Base-by-base conservation (phyloP, 192 early-diverging fungal genomes). In the Coemansia sp. region DNA sequence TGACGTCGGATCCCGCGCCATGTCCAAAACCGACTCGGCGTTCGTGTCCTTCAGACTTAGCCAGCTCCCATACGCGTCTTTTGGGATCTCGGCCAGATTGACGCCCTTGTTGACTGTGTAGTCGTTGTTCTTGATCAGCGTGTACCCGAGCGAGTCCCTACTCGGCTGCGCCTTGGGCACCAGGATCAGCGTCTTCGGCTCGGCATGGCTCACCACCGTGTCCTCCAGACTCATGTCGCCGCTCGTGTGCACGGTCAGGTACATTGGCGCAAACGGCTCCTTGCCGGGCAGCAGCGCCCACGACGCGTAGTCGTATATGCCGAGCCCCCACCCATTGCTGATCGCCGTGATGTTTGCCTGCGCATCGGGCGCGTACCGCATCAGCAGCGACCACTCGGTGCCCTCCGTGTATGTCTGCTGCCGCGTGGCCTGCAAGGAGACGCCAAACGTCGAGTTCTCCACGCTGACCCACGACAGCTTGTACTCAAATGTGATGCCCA, bases 381-480 rank as follows among this genome's bases (percentile, higher is more conserved):
- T n/a, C 25, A 69, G 49, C 16, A 79, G 58, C 5, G 70, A 69
- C 77, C 77, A 79, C 27, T 30, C 6, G 5, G 62, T 60, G 29
- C 48, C 59, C 9, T 55, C 45, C 27, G 35, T 51, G 44, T 47
- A 69, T 4, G 49, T 60, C 19, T 54, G 24, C 49, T 62, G 64
- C 24, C 38, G 32, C n/a, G 28, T 54, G 30, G 71, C 58, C 56
- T 58, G 48, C 40, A 79, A 18, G 31, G 42, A 60, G 24, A 69
- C 71, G 18, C 77, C 77, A 59, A 73, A 79, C 1, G 62, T 69
- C 11, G 70, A 55, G 23, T 49, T n/a, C 31, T 69, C 56, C 12
- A 66, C 71, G 40, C 69, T 53, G 21, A 73, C 59, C 77, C 77
- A 79, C 1, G 53, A 62, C 0, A 79, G 52, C n/a, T 59, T 69